Base-by-base conservation (phyloP, 192 early-diverging fungal genomes). In the Coemansia sp. region DNA sequence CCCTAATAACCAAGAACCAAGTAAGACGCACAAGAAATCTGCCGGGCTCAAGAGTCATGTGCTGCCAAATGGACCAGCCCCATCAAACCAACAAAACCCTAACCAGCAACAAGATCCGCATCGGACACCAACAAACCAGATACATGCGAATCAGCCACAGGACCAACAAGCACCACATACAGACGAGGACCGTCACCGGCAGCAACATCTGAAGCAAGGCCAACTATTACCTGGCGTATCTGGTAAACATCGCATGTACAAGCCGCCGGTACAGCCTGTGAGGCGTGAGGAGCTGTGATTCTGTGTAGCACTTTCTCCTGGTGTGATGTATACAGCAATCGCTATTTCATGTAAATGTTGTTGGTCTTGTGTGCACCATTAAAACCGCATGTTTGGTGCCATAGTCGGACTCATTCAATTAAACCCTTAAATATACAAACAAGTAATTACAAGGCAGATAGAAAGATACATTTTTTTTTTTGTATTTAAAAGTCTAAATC, bases 241-340 rank as follows among this genome's bases (percentile, higher is more conserved):
- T 46, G 11, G 39, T 46, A 46, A 46, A 46, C 39, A 14, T 10
- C 39, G 39, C 11, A 46, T 46, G 39, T 46, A 46, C 11, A 23
- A n/a, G 56, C 60, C 54, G 32, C 36, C 42, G 25, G 53, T 51
- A 53, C 51, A 64, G 33, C 63, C 51, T 31, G 39, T 46, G 39
- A 46, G 39, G 39, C 39, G 39, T 46, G 39, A 46, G 8, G 39
- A 46, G 39, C 39, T 46, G 11, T 46, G 14, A 46, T 7, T 10
- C 5, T 36, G 33, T 1, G 27, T 30, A 20, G 33, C 46, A 39
- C 33, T 10, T 1, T 10, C 33, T 36, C 10, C 33, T 27, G 27
- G 27, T 27, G 27, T 27, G 27, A 3, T 27, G 27, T 27, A 27
- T 27, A 27, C 27, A 3, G 27, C 27, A 27, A 27, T 27, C 3